phyloP scores from a whole-genome alignment of 805 yeast genomes.

The Scheffersomyces lignosus region DNA sequence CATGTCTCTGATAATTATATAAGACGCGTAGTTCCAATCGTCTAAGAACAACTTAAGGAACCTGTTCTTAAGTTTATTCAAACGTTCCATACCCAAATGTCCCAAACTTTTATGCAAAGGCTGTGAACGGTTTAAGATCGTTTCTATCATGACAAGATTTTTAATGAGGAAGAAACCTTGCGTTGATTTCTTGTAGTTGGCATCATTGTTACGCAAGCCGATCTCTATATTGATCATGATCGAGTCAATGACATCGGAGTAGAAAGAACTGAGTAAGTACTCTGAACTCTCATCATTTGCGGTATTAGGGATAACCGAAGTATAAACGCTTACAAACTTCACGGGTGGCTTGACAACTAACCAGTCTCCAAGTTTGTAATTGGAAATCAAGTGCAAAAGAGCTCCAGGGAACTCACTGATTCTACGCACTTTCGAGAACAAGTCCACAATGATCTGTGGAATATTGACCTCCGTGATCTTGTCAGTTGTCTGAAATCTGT shows the following conservation, averaged over 20 bases:
- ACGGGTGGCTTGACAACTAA: constrained; percentile 60
- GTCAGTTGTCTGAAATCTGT: constrained; percentile 54
- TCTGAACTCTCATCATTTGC: constrained; percentile 39
- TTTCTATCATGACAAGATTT: constrained; percentile 73
- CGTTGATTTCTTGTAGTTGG: constrained; percentile 37
- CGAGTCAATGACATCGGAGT: constrained; percentile 78
- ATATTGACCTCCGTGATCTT: constrained; percentile 65
- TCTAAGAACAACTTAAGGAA: constrained; percentile 69
- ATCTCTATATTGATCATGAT: constrained; percentile 65
- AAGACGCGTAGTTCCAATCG: constrained; percentile 80
- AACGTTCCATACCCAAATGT: constrained; percentile 56
- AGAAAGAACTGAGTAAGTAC: constrained; percentile 61
- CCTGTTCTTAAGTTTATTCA: constrained; percentile 69
- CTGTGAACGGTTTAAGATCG: constrained; percentile 58
- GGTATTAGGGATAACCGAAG: constrained; percentile 46
- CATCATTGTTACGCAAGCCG: constrained; percentile 45
- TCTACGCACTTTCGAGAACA: constrained; percentile 64
- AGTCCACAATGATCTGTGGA: constrained; percentile 69
- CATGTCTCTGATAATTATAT: constrained; percentile 70
- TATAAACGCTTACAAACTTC: constrained; percentile 43
- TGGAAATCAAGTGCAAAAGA: constrained; percentile 48
- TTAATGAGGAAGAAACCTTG: constrained; percentile 73
- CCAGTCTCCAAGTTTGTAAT: constrained; percentile 65
- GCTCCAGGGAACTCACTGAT: constrained; percentile 63
- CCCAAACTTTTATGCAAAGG: constrained; percentile 58